These are phyloP conservation scores for Sorghum bicolor DNA, from an alignment of 176 grass and related monocot genomes.

Conservation along the genomic window DNA sequence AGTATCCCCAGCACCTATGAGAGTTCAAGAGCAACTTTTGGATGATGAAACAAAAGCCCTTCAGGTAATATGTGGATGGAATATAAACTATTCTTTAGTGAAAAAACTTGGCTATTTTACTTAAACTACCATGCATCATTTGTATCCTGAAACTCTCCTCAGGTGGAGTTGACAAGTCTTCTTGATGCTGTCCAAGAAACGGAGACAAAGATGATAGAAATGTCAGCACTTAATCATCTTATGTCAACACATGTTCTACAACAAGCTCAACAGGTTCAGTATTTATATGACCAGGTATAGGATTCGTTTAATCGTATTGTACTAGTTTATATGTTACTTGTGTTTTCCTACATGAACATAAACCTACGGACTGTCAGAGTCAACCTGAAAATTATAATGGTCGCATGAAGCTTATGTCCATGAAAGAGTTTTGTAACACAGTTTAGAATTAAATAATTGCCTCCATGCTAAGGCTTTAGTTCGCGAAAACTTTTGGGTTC, in stretches of 20 bases:
- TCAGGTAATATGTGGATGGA: conserved; percentile 46
- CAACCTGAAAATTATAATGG: neutral
- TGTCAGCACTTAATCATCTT: conserved; percentile 91
- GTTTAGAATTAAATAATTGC: neutral
- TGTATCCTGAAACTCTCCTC: conserved; percentile 11
- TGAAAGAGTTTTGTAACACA: neutral
- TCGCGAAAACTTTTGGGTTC: too few species aligned
- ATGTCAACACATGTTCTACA: conserved; percentile 95
- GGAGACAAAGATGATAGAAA: conserved; percentile 97
- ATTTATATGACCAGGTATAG: conserved; percentile 83
- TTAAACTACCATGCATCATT: neutral
- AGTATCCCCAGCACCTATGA: conserved; percentile 47
- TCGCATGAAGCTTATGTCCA: neutral
- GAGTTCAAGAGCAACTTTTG: conserved; percentile 84
- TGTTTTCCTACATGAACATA: conserved; percentile 6
- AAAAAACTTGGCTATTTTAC: neutral
- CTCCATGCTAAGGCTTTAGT: too few species aligned
- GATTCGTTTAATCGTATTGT: neutral
- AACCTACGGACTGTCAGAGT: neutral
- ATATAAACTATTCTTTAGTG: neutral
- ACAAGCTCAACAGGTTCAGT: conserved; percentile 88
- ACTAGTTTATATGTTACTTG: neutral
- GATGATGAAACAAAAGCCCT: conserved; percentile 85
- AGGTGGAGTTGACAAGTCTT: conserved; percentile 82
- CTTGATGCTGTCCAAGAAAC: conserved; percentile 90